Evolutionary conservation across 495 filamentous ascomycete genomes (phyloP).

Genomic region (Corynascus novoguineensis): DNA sequence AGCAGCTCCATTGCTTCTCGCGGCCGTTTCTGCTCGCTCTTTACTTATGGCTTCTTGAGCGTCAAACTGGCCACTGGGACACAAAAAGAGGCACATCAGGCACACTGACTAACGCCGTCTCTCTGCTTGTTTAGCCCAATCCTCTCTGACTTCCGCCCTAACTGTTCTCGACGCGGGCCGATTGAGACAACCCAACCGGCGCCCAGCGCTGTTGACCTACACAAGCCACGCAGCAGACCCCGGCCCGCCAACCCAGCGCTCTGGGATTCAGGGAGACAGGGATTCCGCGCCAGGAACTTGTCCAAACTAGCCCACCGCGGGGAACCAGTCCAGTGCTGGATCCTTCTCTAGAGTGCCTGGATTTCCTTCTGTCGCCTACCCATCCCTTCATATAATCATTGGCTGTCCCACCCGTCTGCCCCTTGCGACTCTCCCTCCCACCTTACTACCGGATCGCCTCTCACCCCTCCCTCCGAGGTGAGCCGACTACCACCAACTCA

Average conservation of each 20-base stretch:
- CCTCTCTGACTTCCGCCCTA: slow-evolving; percentile 5
- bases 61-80: background rate
- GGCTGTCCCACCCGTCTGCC: slow-evolving; percentile 28
- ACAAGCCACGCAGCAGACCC: slow-evolving; percentile 16
- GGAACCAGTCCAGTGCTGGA: slow-evolving; percentile 19
- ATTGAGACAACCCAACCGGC: slow-evolving; percentile 19
- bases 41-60: background rate
- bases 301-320: slow-evolving; percentile 18
- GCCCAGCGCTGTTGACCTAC: slow-evolving; percentile 15
- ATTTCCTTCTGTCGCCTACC: slow-evolving; percentile 13
- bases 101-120: slow-evolving; percentile 11
- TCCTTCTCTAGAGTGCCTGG: slow-evolving; percentile 21
- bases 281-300: slow-evolving; percentile 19
- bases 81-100: background rate
- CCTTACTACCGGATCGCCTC: slow-evolving; percentile 34
- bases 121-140: slow-evolving; percentile 4
- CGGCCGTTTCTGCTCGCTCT: slow-evolving; percentile 2
- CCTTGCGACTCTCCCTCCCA: slow-evolving; percentile 24
- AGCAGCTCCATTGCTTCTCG: slow-evolving; percentile 5
- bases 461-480: slow-evolving; percentile 24
- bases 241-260: slow-evolving; percentile 24
- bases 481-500: slow-evolving; percentile 35
- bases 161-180: slow-evolving; percentile 23
- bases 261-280: slow-evolving; percentile 28
- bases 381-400: slow-evolving; percentile 39